phyloP scores from a whole-genome alignment of 208 protist species.

The Wallacemonas sp. region DNA sequence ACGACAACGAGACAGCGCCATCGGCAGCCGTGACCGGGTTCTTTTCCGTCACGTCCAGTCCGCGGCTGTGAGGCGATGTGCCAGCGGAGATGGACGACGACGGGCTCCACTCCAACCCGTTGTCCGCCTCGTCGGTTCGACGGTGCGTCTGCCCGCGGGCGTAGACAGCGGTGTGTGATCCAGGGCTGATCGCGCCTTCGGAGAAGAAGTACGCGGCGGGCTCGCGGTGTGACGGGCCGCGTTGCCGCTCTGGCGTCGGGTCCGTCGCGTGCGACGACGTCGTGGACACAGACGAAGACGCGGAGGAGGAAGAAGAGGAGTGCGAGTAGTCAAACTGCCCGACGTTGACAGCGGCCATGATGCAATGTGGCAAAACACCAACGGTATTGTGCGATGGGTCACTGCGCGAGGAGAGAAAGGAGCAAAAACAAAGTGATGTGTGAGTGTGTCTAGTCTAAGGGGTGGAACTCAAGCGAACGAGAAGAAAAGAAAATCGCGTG shows the following conservation, averaged over 20 bases:
- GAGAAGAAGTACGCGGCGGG: slow-evolving; percentile 12
- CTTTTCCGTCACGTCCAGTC: too few relatives aligned
- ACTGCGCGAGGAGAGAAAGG: neutral
- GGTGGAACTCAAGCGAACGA: too few relatives aligned
- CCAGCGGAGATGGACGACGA: slow-evolving; percentile 1
- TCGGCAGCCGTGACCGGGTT: neutral
- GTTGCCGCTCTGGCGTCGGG: neutral
- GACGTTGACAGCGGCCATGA: neutral
- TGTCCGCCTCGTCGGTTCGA: neutral
- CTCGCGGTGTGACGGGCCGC: neutral
- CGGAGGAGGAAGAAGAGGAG: slow-evolving; percentile 1
- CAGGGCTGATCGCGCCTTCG: slow-evolving; percentile 5
- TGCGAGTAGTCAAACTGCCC: slow-evolving; percentile 7
- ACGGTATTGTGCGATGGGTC: neutral
- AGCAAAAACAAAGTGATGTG: too few relatives aligned
- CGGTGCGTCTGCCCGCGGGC: neutral
- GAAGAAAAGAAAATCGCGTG: too few relatives aligned
- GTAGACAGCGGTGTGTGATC: slow-evolving; percentile 13
- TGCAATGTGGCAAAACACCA: too few relatives aligned
- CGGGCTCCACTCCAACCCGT: slow-evolving; percentile 3
- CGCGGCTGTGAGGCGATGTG: neutral
- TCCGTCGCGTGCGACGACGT: neutral
- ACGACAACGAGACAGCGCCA: neutral
- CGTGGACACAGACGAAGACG: slow-evolving; percentile 5
- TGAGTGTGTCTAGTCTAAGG: too few relatives aligned